Evolutionary conservation across 2,329 filamentous ascomycete genomes (phyloP).

Genomic region (Fusarium papillatum): DNA sequence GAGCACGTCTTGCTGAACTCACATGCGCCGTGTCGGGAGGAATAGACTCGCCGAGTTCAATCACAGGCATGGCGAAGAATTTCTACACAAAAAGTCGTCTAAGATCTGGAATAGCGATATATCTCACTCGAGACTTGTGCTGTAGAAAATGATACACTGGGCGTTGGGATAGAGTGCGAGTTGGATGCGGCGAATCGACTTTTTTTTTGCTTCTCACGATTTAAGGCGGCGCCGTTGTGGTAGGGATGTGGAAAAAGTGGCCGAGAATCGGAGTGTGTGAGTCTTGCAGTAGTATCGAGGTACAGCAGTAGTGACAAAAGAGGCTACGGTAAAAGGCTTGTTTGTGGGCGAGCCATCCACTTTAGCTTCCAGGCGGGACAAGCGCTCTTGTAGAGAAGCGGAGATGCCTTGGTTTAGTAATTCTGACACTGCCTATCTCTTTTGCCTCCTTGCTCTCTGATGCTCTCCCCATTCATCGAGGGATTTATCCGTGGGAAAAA

Average conservation of each 20-base stretch:
- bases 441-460: neutral
- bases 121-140: neutral
- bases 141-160: neutral
- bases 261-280: slow-evolving; percentile 38
- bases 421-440: neutral
- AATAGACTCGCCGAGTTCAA: slow-evolving; percentile 77
- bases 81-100: neutral
- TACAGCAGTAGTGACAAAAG: neutral
- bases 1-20: slow-evolving; percentile 51
- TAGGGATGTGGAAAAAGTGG: slow-evolving; percentile 26
- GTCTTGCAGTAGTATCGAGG: slow-evolving; percentile 6
- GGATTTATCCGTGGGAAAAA: neutral
- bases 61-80: slow-evolving; percentile 56
- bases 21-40: slow-evolving; percentile 85
- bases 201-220: slow-evolving; percentile 23
- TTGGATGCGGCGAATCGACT: slow-evolving; percentile 14
- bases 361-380: slow-evolving; percentile 18
- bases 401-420: neutral
- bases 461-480: neutral
- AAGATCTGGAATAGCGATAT: neutral
- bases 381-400: neutral
- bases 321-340: slow-evolving; percentile 15
- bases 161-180: neutral
- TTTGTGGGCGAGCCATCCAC: neutral
- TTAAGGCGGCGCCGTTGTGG: slow-evolving; percentile 27